These are phyloP conservation scores for Urostyla sp. DNA, from an alignment of 73 alveolate genomes.

Conservation along the genomic window DNA sequence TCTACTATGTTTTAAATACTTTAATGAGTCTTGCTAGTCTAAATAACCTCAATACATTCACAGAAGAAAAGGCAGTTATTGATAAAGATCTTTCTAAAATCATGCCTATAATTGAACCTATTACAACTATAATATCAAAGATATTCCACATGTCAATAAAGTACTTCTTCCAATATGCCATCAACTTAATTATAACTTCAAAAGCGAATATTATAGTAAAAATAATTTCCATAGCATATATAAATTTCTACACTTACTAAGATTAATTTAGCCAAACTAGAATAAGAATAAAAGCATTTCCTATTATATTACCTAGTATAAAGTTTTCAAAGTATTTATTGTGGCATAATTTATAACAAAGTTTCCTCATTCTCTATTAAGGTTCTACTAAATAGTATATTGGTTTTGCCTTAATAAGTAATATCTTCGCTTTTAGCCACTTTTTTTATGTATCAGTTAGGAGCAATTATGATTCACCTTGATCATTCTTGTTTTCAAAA, in stretches of 20 bases:
- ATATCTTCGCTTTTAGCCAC: constrained; percentile 62
- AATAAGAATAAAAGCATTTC: constrained; percentile 1
- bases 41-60: constrained; percentile 57
- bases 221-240: constrained; percentile 52
- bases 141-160: constrained; percentile 84
- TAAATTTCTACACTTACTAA: not conserved
- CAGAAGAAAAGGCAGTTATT: constrained; percentile 14
- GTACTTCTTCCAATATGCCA: constrained; percentile 81
- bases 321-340: not conserved
- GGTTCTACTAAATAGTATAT: not conserved
- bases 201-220: constrained; percentile 82
- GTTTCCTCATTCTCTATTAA: not conserved
- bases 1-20: constrained; percentile 41
- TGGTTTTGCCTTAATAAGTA: not conserved
- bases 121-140: constrained; percentile 89
- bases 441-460: constrained; percentile 43
- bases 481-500: constrained; percentile 49
- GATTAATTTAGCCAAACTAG: constrained; percentile 23
- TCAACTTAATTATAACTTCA: constrained; percentile 80
- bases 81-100: constrained; percentile 58
- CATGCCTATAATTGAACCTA: constrained; percentile 77
- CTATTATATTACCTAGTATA: constrained; percentile 13
- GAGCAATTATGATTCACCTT: constrained; percentile 33
- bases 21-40: constrained; percentile 63
- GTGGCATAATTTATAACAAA: not conserved